Base-by-base conservation (phyloP, 345 rosid genomes). In the Murraya koenigii region DNA sequence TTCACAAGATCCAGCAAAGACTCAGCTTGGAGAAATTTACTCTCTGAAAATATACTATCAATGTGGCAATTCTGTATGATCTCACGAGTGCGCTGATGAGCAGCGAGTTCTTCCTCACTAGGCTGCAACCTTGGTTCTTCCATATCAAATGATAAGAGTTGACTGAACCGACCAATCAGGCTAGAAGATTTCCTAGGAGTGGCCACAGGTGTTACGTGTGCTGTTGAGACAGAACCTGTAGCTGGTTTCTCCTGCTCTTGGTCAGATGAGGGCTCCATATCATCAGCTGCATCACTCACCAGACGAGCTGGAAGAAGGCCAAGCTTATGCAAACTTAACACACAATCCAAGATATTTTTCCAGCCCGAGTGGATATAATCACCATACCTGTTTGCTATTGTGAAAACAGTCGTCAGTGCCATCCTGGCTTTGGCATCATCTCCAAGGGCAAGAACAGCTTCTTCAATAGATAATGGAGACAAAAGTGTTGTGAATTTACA, bases 11-110 rank as follows among this genome's bases (percentile, higher is more conserved):
- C 85, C 65, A 84, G 81, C 80, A 92, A 82, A 69, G 94, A 90
- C 78, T 88, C 90, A 38, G 93, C 88, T 82, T 88, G 97, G 55
- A 90, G 88, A 82, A 92, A 92, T 78, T 92, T 92, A 82, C 94
- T 89, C 80, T 92, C 97, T 17, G 86, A 75, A 83, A 92, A 92
- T 82, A 92, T 87, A 77, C 85, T 88, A 80, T 89, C 90, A 68
- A 92, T 83, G 76, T 87, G 86, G 66, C 90, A 90, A 75, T 75
- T 83, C 78, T 85, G 86, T 72, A 90, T 88, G 61, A 90, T 86
- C 75, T 88, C 89, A 76, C 82, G 84, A 75, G 88, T 85, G 5
- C 55, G 73, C 66, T 84, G 88, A 72, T 89, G 82, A 72, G 89
- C 89, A 19, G 90, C 93, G 30, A 89, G 82, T 66, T 90, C 87